phyloP scores from a whole-genome alignment of 2,329 filamentous ascomycete species.

The Talaromyces piceae region DNA sequence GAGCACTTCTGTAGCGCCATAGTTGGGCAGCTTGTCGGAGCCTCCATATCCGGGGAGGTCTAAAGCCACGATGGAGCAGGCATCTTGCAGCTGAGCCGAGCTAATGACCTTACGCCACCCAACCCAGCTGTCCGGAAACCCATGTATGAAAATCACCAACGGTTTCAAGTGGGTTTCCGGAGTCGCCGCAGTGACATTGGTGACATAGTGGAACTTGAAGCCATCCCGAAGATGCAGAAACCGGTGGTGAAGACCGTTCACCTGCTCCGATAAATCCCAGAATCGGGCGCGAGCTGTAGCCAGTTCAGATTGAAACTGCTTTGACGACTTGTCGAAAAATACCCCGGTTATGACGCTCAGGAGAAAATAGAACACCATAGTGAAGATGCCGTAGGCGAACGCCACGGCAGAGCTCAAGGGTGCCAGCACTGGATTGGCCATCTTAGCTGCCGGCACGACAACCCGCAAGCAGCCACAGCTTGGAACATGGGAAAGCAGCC shows the following conservation, averaged over 20 bases:
- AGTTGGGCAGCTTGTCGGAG: conserved; percentile 45
- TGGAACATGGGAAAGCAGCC: not conserved
- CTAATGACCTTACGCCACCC: conserved; percentile 46
- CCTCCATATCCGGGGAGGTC: conserved; percentile 55
- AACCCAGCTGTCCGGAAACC: conserved; percentile 53
- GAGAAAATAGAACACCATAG: conserved; percentile 24
- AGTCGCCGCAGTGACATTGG: conserved; percentile 28
- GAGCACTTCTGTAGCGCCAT: conserved; percentile 45
- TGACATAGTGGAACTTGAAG: conserved; percentile 49
- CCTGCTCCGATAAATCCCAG: conserved; percentile 47
- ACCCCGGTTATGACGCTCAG: conserved; percentile 25
- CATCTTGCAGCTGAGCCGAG: conserved; percentile 29
- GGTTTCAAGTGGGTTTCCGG: conserved; percentile 21
- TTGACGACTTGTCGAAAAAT: conserved; percentile 31
- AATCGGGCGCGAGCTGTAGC: conserved; percentile 45
- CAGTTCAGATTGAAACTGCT: conserved; percentile 34
- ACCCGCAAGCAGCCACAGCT: not conserved
- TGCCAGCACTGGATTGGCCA: conserved; percentile 17
- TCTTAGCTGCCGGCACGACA: conserved; percentile 8
- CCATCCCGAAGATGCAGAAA: conserved; percentile 45
- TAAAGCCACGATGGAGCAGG: conserved; percentile 45
- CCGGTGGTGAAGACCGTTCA: conserved; percentile 42
- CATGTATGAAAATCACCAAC: conserved; percentile 50
- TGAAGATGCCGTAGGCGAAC: conserved; percentile 30
- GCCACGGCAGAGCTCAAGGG: conserved; percentile 14